phyloP scores from a whole-genome alignment of 208 protist species.

The Crithidia brevicula region DNA sequence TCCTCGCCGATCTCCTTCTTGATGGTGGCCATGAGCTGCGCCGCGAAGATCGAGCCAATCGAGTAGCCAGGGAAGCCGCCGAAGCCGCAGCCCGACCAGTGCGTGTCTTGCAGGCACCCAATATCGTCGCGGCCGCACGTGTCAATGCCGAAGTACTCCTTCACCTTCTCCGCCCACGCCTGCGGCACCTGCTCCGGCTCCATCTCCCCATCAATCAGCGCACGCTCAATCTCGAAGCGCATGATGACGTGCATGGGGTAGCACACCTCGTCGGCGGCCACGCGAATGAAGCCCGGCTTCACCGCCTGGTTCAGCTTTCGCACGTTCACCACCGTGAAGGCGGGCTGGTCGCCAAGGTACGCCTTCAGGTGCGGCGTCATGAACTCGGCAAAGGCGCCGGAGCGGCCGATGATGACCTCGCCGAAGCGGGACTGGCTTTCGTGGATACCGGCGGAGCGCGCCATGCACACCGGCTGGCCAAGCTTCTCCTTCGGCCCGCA shows the following conservation, averaged over 20 bases:
- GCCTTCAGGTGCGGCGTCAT: background rate
- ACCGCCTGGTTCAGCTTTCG: background rate
- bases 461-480: background rate
- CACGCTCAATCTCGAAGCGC: background rate
- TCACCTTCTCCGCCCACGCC: background rate
- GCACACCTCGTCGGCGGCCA: background rate
- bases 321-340: background rate
- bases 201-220: constrained; percentile 14
- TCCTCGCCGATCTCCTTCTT: background rate
- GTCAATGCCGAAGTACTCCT: background rate
- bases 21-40: background rate
- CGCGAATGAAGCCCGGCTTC: background rate
- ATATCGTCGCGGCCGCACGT: background rate
- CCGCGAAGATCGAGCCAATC: background rate
- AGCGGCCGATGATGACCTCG: background rate
- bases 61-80: background rate
- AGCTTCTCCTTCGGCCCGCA: background rate
- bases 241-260: background rate
- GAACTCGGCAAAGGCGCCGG: background rate
- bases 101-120: background rate
- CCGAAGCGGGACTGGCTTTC: background rate
- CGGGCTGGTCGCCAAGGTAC: background rate
- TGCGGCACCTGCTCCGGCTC: background rate
- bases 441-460: background rate
- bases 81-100: background rate